Conservation (phyloP, 2,329 filamentous ascomycete species). For the Phyllosticta capitalensis region DNA sequence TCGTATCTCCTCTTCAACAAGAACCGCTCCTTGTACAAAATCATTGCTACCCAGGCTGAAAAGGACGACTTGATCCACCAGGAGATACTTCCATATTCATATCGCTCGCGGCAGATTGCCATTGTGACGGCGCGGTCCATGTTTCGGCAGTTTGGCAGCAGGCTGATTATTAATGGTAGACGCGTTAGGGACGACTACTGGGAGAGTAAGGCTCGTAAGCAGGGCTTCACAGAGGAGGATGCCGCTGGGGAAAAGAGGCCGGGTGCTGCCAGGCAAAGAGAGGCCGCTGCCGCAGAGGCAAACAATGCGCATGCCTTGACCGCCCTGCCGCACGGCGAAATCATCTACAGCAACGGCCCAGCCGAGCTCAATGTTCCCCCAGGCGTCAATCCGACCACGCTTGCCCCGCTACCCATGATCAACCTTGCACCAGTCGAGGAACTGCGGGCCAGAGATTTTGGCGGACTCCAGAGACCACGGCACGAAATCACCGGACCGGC, state of each 20-base stretch:
- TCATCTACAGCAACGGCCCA: conserved; percentile 74
- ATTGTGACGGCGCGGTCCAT: conserved; percentile 96
- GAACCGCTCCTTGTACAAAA: conserved; percentile 92
- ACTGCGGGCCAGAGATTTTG: conserved; percentile 69
- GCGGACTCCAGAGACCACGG: conserved; percentile 70
- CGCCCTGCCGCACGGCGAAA: conserved; percentile 67
- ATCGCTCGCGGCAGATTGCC: conserved; percentile 94
- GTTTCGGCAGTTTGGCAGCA: conserved; percentile 96
- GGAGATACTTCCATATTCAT: conserved; percentile 94
- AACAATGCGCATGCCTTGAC: conserved; percentile 46
- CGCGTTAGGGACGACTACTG: conserved; percentile 96
- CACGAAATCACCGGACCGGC: conserved; percentile 76
- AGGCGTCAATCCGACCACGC: conserved; percentile 55
- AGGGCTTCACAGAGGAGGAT: conserved; percentile 96
- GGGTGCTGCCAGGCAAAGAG: conserved; percentile 78
- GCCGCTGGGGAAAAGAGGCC: conserved; percentile 92
- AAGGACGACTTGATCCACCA: conserved; percentile 94
- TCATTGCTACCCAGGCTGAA: conserved; percentile 89
- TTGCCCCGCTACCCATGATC: conserved; percentile 74
- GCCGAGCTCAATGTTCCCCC: conserved; percentile 19
- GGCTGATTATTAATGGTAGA: conserved; percentile 81
- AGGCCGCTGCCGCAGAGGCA: conserved; percentile 62
- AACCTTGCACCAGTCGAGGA: conserved; percentile 69
- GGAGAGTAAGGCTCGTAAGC: conserved; percentile 94
- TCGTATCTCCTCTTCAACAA: conserved; percentile 99